Conservation (phyloP, 148 eudicot species). For the Polygonum aviculare region DNA sequence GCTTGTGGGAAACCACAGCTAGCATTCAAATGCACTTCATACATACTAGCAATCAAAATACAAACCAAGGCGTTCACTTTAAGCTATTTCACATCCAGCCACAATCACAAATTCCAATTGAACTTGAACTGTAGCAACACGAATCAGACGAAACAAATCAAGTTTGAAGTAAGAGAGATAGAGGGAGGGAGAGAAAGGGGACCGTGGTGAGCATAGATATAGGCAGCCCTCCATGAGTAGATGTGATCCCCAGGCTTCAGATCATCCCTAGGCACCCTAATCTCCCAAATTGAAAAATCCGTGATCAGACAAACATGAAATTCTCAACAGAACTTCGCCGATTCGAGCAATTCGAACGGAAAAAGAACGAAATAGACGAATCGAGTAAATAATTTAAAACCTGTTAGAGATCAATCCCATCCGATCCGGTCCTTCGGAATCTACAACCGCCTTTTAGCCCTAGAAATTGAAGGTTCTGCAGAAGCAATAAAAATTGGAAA, state of each 20-base stretch:
- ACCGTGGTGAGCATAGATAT: constrained; percentile 82
- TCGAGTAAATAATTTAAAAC: constrained; percentile 3
- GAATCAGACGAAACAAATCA: background rate
- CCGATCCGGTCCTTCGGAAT: background rate
- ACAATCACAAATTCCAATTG: background rate
- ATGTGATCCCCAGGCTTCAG: constrained; percentile 83
- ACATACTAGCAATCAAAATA: background rate
- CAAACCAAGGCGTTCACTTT: background rate
- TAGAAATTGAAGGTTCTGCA: background rate
- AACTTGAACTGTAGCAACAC: background rate
- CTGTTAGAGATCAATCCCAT: constrained; percentile 50
- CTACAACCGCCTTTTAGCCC: background rate
- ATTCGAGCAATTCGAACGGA: background rate
- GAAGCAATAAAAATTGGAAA: background rate
- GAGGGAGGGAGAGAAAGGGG: background rate
- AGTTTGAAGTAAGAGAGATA: background rate
- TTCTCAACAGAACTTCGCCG: background rate
- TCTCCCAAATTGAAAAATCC: background rate
- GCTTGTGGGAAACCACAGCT: background rate
- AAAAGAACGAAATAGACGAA: background rate
- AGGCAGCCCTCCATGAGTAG: constrained; percentile 76
- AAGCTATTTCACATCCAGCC: background rate
- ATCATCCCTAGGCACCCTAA: constrained; percentile 38
- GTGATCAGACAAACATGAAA: background rate
- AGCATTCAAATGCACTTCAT: background rate